A percentile compares a stretch with the other conserved stretches of the same genome.
Conservation (phyloP, 2,329 filamentous ascomycete species). For the Penicillium palitans region DNA sequence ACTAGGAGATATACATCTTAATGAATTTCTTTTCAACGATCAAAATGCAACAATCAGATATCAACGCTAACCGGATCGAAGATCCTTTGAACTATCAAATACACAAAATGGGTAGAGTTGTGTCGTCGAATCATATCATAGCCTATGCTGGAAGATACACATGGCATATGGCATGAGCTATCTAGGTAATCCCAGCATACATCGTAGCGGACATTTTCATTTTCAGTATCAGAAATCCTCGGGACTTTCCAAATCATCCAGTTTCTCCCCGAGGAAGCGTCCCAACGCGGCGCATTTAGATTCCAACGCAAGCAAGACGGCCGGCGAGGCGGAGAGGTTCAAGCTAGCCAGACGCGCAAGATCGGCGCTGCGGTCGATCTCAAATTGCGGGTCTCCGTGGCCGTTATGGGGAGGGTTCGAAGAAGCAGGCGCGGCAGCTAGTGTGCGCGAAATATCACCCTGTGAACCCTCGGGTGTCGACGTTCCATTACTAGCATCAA, state of each 20-base stretch:
- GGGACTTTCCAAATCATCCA: constrained; percentile 43
- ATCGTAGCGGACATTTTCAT: neutral
- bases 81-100: constrained; percentile 1
- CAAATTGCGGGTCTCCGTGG: constrained; percentile 37
- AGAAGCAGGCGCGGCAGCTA: constrained; percentile 12
- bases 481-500: constrained; percentile 7
- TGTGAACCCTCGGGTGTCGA: constrained; percentile 13
- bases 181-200: neutral
- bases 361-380: constrained; percentile 43
- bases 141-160: neutral
- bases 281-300: constrained; percentile 46
- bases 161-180: neutral
- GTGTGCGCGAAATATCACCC: constrained; percentile 15
- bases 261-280: constrained; percentile 42
- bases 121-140: constrained; percentile 1
- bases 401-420: constrained; percentile 24
- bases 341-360: constrained; percentile 41
- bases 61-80: constrained; percentile 2
- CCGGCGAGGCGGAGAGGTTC: constrained; percentile 41
- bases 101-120: neutral
- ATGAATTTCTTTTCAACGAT: constrained; percentile 5
- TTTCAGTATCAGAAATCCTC: constrained; percentile 39
- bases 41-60: neutral
- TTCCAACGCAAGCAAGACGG: constrained; percentile 43
- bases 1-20: constrained; percentile 7